These are phyloP conservation scores for Pseudogymnoascus pannorum DNA, from an alignment of 2,329 filamentous ascomycete species.

Conservation along the genomic window DNA sequence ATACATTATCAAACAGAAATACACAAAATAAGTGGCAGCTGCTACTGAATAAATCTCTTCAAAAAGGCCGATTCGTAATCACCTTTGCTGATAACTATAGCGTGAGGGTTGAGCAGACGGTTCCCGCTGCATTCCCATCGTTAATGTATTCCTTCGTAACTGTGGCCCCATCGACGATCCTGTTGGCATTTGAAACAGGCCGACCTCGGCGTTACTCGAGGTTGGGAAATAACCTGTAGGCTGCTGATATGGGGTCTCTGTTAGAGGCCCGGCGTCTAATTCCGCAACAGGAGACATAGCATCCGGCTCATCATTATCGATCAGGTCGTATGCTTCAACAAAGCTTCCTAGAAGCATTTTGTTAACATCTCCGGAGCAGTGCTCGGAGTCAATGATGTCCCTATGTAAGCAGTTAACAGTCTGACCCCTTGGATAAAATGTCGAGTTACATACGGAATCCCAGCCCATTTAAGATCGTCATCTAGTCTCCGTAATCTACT, in stretches of 20 bases:
- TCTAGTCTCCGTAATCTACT: conserved; percentile 19
- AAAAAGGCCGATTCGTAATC: neutral
- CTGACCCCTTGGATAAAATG: neutral
- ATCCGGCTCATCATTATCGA: conserved; percentile 11
- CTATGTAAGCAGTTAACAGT: conserved; percentile 7
- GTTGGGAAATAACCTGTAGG: neutral
- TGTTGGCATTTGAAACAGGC: neutral
- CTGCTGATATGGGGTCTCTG: neutral
- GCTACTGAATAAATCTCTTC: neutral
- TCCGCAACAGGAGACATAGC: neutral
- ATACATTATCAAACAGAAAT: too few species aligned
- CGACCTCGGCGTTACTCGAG: neutral
- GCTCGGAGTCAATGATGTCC: conserved; percentile 27
- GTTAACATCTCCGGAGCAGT: conserved; percentile 22
- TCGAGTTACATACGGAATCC: conserved; percentile 16
- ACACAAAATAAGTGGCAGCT: neutral
- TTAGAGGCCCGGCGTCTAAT: neutral
- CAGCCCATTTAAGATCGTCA: conserved; percentile 14
- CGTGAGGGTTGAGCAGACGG: neutral
- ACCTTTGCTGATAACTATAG: neutral
- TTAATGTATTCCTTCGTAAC: neutral
- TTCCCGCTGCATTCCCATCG: neutral
- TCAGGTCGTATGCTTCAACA: conserved; percentile 14
- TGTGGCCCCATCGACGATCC: neutral
- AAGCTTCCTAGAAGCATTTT: conserved; percentile 30